Evolutionary conservation across 2,329 filamentous ascomycete genomes (phyloP).

Genomic region (Sporothrix mexicana): DNA sequence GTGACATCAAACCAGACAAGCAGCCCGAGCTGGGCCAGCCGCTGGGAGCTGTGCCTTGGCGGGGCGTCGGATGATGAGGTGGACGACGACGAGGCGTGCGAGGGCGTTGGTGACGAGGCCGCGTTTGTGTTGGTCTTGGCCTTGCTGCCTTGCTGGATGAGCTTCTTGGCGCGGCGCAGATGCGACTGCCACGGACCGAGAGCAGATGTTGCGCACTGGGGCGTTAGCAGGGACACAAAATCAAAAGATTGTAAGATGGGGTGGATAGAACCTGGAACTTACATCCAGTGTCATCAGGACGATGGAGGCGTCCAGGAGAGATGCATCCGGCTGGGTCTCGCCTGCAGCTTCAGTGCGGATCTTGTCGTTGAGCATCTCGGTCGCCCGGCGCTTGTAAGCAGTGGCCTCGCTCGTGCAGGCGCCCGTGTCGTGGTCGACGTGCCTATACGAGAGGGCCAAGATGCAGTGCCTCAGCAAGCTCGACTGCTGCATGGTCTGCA

Average conservation of each 20-base stretch:
- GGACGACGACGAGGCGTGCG: not conserved
- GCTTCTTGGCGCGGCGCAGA: slow-evolving; percentile 34
- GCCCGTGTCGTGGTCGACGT: slow-evolving; percentile 42
- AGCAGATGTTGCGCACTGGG: slow-evolving; percentile 45
- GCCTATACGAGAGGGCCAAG: slow-evolving; percentile 43
- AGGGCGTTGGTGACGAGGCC: not conserved
- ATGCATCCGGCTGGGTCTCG: slow-evolving; percentile 29
- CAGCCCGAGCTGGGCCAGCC: slow-evolving; percentile 43
- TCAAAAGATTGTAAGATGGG: not conserved
- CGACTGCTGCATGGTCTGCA: slow-evolving; percentile 39
- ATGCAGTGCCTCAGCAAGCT: slow-evolving; percentile 45
- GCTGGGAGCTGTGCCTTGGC: slow-evolving; percentile 6
- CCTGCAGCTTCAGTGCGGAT: slow-evolving; percentile 29
- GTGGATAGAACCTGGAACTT: too few species aligned
- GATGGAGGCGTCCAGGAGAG: slow-evolving; percentile 42
- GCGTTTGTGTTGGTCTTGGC: not conserved
- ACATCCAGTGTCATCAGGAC: slow-evolving; percentile 46
- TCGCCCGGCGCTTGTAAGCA: slow-evolving; percentile 39
- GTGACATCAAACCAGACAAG: slow-evolving; percentile 47
- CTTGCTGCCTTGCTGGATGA: slow-evolving; percentile 8
- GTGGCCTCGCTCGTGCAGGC: slow-evolving; percentile 39
- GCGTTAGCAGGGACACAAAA: not conserved
- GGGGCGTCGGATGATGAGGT: not conserved
- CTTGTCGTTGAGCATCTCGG: slow-evolving; percentile 40
- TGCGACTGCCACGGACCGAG: slow-evolving; percentile 44